phyloP scores from a whole-genome alignment of 176 grass and related monocot species.

The Carex cristatella region DNA sequence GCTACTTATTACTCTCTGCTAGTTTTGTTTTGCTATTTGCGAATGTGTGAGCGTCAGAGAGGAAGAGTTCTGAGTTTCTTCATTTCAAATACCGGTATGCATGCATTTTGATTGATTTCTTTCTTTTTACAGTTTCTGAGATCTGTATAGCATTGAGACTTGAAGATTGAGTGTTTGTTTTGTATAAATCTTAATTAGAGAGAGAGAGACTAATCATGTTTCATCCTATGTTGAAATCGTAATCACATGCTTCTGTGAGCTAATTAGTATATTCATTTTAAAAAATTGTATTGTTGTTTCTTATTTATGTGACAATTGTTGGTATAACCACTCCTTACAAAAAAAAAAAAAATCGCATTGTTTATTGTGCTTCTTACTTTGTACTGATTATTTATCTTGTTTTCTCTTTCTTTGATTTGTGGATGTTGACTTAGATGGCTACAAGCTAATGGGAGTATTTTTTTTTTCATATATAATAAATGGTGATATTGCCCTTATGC shows the following conservation, averaged over 20 bases:
- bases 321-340: neutral
- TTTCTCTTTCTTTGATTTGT: slow-evolving; percentile 15
- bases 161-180: neutral
- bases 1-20: neutral
- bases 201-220: neutral
- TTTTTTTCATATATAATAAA: neutral
- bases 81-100: neutral
- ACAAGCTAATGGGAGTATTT: neutral
- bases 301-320: neutral
- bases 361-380: neutral
- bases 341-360: neutral
- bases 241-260: neutral
- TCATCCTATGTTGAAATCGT: neutral
- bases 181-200: neutral
- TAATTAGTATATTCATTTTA: neutral
- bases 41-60: neutral
- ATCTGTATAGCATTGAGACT: neutral
- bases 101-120: neutral
- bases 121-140: neutral
- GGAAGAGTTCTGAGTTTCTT: neutral
- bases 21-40: neutral
- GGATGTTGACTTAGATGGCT: slow-evolving; percentile 11
- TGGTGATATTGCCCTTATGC: slow-evolving; percentile 5
- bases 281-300: neutral
- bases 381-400: neutral